Conservation (phyloP, 2,329 filamentous ascomycete genomes). For the Aspergillus uvarum region DNA sequence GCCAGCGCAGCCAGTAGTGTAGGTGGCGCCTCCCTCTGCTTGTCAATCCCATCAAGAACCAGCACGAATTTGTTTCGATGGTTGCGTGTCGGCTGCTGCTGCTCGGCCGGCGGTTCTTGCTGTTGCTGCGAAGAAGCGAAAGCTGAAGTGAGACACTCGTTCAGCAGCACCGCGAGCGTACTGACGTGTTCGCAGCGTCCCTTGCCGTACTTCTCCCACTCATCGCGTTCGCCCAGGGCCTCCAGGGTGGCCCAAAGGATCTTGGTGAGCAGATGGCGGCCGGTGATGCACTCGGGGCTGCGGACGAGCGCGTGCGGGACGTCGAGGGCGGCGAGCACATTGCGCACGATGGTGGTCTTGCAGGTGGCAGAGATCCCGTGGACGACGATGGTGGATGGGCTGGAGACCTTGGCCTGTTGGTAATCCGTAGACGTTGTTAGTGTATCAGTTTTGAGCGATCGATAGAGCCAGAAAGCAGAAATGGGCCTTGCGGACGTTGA, state of each 20-base stretch:
- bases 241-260: slow-evolving; percentile 43
- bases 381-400: slow-evolving; percentile 71
- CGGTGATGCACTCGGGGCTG: slow-evolving; percentile 48
- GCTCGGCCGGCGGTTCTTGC: slow-evolving; percentile 8
- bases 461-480: not conserved
- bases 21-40: slow-evolving; percentile 73
- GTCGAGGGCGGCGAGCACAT: slow-evolving; percentile 62
- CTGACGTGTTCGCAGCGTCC: slow-evolving; percentile 77
- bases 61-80: slow-evolving; percentile 65
- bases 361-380: slow-evolving; percentile 86
- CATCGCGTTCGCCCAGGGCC: slow-evolving; percentile 35
- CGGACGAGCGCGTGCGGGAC: slow-evolving; percentile 45
- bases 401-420: slow-evolving; percentile 52
- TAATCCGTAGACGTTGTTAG: not conserved
- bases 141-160: slow-evolving; percentile 37
- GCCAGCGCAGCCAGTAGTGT: slow-evolving; percentile 80
- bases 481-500: not conserved
- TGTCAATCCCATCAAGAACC: slow-evolving; percentile 85
- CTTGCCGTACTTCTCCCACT: slow-evolving; percentile 49
- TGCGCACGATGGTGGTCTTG: slow-evolving; percentile 70
- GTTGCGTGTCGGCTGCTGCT: slow-evolving; percentile 16
- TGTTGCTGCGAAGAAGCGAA: not conserved
- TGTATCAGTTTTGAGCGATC: not conserved
- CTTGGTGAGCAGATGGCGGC: slow-evolving; percentile 47
- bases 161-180: slow-evolving; percentile 71